Conservation (phyloP, 441 rosid genomes). For the Pelargonium citronellum region DNA sequence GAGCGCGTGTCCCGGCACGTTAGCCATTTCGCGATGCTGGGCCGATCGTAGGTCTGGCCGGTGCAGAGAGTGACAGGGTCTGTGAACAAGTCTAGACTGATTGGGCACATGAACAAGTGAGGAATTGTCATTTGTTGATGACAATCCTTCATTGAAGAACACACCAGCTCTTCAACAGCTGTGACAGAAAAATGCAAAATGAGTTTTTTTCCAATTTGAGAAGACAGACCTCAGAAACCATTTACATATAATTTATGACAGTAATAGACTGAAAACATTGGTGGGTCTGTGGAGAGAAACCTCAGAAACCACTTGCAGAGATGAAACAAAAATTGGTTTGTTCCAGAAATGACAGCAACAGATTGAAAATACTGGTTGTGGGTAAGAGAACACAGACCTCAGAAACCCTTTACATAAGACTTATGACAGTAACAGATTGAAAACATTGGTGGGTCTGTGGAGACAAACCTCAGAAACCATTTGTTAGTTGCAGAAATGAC, state of each 20-base stretch:
- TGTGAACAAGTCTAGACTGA: slow-evolving; percentile 48
- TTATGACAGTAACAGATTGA: background rate
- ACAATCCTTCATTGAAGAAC: slow-evolving; percentile 27
- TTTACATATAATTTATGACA: too few relatives aligned
- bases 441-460: slow-evolving; percentile 5
- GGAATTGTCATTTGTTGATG: slow-evolving; percentile 33
- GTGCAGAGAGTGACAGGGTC: slow-evolving; percentile 65
- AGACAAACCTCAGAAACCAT: slow-evolving; percentile 9
- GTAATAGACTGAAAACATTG: background rate
- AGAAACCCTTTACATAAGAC: slow-evolving; percentile 5
- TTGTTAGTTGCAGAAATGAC: too few relatives aligned
- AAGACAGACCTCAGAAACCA: slow-evolving; percentile 7
- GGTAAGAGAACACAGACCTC: slow-evolving; percentile 8
- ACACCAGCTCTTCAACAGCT: background rate
- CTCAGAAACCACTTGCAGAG: background rate
- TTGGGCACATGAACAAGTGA: slow-evolving; percentile 57
- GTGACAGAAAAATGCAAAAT: too few relatives aligned
- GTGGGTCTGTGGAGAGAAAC: slow-evolving; percentile 12
- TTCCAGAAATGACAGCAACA: too few relatives aligned
- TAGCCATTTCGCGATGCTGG: slow-evolving; percentile 56
- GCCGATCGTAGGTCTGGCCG: slow-evolving; percentile 65
- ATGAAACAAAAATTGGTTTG: too few relatives aligned
- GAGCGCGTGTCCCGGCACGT: slow-evolving; percentile 49
- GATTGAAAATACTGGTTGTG: slow-evolving; percentile 4
- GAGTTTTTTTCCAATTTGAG: background rate